Evolutionary conservation across 164 flowering plant genomes (phyloP).

Genomic region (Liriodendron chinense): DNA sequence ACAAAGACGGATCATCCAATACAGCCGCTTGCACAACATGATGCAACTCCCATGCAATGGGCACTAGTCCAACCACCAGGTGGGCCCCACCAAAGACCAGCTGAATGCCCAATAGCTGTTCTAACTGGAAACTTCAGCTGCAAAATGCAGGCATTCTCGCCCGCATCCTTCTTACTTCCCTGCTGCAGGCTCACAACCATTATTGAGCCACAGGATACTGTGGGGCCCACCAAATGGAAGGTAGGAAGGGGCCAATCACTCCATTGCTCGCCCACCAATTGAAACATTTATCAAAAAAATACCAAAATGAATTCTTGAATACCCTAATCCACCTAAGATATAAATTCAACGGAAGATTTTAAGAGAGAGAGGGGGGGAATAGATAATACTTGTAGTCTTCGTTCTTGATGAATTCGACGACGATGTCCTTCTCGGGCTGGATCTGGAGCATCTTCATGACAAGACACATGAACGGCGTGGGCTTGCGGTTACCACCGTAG

Average conservation of each 20-base stretch:
- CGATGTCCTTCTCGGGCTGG: slow-evolving; percentile 98
- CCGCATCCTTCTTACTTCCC: neutral
- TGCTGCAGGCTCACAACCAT: neutral
- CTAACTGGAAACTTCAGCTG: too few relatives aligned
- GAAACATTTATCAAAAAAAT: neutral
- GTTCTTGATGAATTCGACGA: slow-evolving; percentile 92
- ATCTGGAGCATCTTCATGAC: slow-evolving; percentile 97
- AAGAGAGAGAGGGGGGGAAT: neutral
- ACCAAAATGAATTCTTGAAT: neutral
- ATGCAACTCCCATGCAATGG: too few relatives aligned
- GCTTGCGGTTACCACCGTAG: slow-evolving; percentile 80
- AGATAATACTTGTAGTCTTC: slow-evolving; percentile 81
- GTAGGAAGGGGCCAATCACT: neutral
- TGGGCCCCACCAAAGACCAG: too few relatives aligned
- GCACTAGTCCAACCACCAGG: too few relatives aligned
- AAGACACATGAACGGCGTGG: slow-evolving; percentile 92
- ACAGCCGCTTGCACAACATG: too few relatives aligned
- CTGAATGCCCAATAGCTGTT: neutral
- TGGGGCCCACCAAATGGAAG: neutral
- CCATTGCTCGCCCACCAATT: neutral
- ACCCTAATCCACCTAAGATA: neutral
- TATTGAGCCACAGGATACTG: neutral
- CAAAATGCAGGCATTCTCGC: neutral
- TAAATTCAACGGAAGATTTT: neutral
- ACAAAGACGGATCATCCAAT: too few relatives aligned